Percentiles rank a stretch among this genome's conserved stretches.
These are phyloP conservation scores for Herpetomonas samuelpessoai DNA, from an alignment of 208 protist genomes.

Conservation along the genomic window DNA sequence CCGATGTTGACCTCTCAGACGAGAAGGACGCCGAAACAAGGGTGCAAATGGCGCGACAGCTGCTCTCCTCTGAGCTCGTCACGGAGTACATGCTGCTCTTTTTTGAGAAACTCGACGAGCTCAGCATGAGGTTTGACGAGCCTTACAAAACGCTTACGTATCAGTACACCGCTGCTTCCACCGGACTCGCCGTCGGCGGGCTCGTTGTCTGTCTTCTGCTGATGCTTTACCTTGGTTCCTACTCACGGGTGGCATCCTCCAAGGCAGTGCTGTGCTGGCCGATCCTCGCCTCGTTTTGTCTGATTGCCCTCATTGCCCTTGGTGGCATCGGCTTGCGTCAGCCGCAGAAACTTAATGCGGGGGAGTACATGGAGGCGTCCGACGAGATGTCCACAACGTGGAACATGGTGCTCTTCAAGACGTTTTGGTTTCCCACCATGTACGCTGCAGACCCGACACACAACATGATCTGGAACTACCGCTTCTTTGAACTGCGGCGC, in stretches of 20 bases:
- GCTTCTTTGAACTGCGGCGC: background rate
- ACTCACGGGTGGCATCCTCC: too few species aligned
- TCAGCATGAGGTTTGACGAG: too few species aligned
- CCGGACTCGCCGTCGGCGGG: too few species aligned
- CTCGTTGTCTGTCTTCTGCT: too few species aligned
- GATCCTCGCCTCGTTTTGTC: too few species aligned
- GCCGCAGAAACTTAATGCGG: background rate
- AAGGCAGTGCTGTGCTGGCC: too few species aligned
- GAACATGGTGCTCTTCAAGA: slow-evolving; percentile 8
- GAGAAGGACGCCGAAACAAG: too few species aligned
- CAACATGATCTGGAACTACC: slow-evolving; percentile 14
- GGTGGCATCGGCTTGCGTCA: background rate
- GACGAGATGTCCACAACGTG: slow-evolving; percentile 4
- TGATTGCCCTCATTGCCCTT: background rate
- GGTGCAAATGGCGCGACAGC: slow-evolving; percentile 5
- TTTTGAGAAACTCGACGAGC: too few species aligned
- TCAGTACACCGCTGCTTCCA: too few species aligned
- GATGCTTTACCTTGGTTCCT: too few species aligned
- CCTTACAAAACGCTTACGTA: too few species aligned
- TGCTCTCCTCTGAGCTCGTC: slow-evolving; percentile 11
- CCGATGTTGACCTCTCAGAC: slow-evolving; percentile 15
- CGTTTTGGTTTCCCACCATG: slow-evolving; percentile 12
- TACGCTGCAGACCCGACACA: slow-evolving; percentile 9
- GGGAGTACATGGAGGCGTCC: background rate
- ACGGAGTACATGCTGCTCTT: too few species aligned